Evolutionary conservation across 306 rosid genomes (phyloP), one percentile per base, ranked within the genome.

Genomic region (Vigna hirtella): DNA sequence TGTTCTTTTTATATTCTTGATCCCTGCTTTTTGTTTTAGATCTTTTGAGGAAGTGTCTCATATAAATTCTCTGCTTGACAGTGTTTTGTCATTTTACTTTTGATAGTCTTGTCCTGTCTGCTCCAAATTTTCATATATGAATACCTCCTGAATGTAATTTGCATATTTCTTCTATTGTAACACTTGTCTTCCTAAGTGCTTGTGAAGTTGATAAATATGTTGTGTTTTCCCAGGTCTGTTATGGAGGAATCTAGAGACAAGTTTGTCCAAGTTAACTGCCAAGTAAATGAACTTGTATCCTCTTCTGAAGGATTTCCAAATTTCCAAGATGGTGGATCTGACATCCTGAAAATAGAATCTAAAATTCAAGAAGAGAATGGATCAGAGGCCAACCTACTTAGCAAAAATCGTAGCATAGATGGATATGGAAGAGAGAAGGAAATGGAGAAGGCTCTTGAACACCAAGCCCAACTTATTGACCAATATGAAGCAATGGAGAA

Each of bases 401-500:
- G 66, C 71, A 62, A 82, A 69, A 83, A 67, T 76, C 88, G 72
- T 52, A 76, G 77, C 36, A 62, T 74, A 73, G 85, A 83, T 72
- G 89, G 50, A 81, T 82, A 84, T 74, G 88, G 79, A 83, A 76
- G 65, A 79, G 93, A 76, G 14, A 80, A 69, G 79, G 89, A 85
- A 85, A 92, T 92, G 96, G 90, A 89, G 74, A 85, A 88, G 82
- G 93, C 98, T 68, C 87, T 95, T 71, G 84, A 92, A 81, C 88
- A 83, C 72, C 98, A 85, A 67, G 93, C 90, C 30, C 89, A 87
- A 79, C 98, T 91, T 61, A 87, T 95, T 82, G 95, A 86, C 57
- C 89, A 42, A 70, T 88, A 89, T 85, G 96, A 89, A 89, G 96
- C 90, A 80, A 88, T 95, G 98, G 98, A 92, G 71, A 87, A 89